Evolutionary conservation across 495 filamentous ascomycete genomes (phyloP), one percentile per base, ranked within the genome.

Genomic region (Astrothelium macrocarpum): DNA sequence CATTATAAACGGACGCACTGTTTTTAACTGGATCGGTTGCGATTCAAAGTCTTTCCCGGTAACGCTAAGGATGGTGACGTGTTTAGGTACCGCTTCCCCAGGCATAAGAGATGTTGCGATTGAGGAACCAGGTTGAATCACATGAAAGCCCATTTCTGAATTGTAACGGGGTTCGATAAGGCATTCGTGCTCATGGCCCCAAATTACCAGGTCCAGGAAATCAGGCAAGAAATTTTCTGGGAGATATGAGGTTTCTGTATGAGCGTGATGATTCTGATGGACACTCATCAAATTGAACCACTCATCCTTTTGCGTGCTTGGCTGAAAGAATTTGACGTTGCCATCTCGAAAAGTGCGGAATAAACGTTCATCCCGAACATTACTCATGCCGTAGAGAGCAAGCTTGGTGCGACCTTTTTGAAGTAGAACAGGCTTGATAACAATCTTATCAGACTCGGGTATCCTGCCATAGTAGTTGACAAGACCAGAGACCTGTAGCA

Each of bases 151-250:
- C 64, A 84, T 95, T 72, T 96, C 91, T 0, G 88, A 84, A 69
- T 96, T 97, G 28, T 82, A 80, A 12, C 74, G 70, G 0, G 94
- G 94, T 45, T 95, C 84, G 67, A 97, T 95, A 3, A 94, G 73
- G 72, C 93, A 97, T 76, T 99, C 95, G 69, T 99, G 94, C 73
- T 99, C 94, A 70, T 99, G 94, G 28, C 94, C 94, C 94, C 94
- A 99, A 53, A 99, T 78, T 0, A 97, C 85, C 18, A 99, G 78
- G 71, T 99, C 90, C 42, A 97, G 75, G 71, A 95, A 99, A 4
- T 88, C 86, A 0, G 94, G 95, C 0, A 99, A 83, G 71, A 97
- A 94, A 70, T 90, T 90, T 71, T 99, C 95, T 1, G 95, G 91
- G 0, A 99, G 80, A 70, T 96, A 97, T 23, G 88, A 84, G 1